These are phyloP conservation scores for Porogramme epimiltina DNA, from an alignment of 1,284 basidiomycete species.

Conservation along the genomic window DNA sequence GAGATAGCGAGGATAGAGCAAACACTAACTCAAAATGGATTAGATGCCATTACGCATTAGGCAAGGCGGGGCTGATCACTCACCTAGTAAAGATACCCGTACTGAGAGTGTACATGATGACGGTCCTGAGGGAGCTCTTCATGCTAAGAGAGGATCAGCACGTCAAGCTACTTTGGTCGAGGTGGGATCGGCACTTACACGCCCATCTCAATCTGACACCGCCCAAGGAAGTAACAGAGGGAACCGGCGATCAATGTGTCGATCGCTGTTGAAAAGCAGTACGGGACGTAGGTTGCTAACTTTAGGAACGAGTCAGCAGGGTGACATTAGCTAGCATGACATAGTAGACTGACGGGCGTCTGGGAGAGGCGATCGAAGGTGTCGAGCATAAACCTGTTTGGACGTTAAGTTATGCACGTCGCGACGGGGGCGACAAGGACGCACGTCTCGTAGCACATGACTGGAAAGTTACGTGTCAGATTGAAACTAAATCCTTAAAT, in stretches of 20 bases:
- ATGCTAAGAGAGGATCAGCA: constrained; percentile 10
- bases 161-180: background rate
- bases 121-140: constrained; percentile 18
- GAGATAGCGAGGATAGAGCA: constrained; percentile 27
- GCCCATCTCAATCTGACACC: constrained; percentile 20
- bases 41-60: background rate
- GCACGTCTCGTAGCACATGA: constrained; percentile 23
- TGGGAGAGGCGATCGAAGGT: constrained; percentile 10
- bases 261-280: constrained; percentile 18
- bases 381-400: constrained; percentile 12
- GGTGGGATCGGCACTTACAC: constrained; percentile 10
- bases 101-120: constrained; percentile 26
- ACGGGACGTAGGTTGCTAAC: constrained; percentile 26
- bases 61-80: background rate
- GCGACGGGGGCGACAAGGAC: background rate
- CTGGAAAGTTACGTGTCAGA: constrained; percentile 1
- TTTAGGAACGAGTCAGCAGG: background rate
- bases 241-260: constrained; percentile 24
- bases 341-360: constrained; percentile 5
- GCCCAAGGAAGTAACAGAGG: constrained; percentile 23
- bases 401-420: background rate
- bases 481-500: too few relatives aligned
- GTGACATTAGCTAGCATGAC: background rate
- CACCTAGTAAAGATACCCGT: constrained; percentile 27
- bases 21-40: constrained; percentile 13